phyloP scores from a whole-genome alignment of 257 asterid species.

The Paulownia fortunei region DNA sequence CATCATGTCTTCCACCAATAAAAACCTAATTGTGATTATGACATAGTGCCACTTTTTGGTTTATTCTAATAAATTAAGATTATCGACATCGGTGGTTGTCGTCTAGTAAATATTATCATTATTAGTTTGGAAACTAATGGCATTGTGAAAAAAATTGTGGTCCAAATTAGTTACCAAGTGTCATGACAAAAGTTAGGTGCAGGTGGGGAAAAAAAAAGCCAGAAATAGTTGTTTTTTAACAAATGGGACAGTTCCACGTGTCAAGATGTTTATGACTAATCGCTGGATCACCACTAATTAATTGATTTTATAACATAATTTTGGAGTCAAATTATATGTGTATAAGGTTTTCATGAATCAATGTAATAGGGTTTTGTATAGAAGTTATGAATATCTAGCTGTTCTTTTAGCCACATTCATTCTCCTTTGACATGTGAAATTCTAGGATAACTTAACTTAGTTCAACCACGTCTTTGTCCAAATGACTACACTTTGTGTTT shows the following conservation, averaged over 20 bases:
- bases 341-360: not conserved
- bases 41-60: slow-evolving; percentile 24
- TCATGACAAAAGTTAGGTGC: slow-evolving; percentile 36
- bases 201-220: not conserved
- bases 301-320: not conserved
- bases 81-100: slow-evolving; percentile 10
- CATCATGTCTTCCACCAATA: slow-evolving; percentile 43
- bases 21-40: slow-evolving; percentile 34
- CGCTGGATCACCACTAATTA: not conserved
- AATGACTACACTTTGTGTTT: not conserved
- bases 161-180: slow-evolving; percentile 37
- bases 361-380: not conserved
- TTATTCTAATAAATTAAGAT: slow-evolving; percentile 40
- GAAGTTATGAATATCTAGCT: not conserved
- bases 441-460: slow-evolving; percentile 46
- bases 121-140: not conserved
- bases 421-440: slow-evolving; percentile 35
- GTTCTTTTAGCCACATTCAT: slow-evolving; percentile 13
- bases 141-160: slow-evolving; percentile 22
- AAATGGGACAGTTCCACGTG: slow-evolving; percentile 9
- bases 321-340: not conserved
- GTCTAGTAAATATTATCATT: slow-evolving; percentile 33
- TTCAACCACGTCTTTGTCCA: slow-evolving; percentile 18
- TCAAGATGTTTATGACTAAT: not conserved
- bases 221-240: not conserved